phyloP scores from a whole-genome alignment of 164 flowering plant species.

The Protea cynaroides region DNA sequence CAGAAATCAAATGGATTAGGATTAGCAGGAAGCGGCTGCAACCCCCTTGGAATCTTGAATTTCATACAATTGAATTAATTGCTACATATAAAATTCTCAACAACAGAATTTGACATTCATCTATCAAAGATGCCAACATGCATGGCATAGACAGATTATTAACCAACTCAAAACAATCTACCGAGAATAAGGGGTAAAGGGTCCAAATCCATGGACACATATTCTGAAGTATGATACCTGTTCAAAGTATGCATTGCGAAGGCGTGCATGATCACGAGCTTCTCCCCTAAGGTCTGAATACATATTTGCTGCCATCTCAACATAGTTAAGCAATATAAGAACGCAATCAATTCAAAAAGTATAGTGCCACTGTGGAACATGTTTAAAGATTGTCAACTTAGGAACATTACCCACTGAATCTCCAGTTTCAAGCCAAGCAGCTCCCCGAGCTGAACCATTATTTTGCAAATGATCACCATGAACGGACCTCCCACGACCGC shows the following conservation, averaged over 20 bases:
- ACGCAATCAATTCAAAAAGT: conserved; percentile 5
- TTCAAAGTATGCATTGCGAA: conserved; percentile 89
- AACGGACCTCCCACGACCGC: conserved; percentile 47
- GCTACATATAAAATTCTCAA: no score
- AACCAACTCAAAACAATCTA: background rate
- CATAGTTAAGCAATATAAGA: conserved; percentile 28
- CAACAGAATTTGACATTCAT: background rate
- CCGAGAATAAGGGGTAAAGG: background rate
- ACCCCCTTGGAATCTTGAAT: no score
- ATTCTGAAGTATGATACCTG: conserved; percentile 51
- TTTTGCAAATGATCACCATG: conserved; percentile 57
- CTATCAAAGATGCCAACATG: background rate
- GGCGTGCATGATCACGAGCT: conserved; percentile 92
- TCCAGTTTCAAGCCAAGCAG: conserved; percentile 99
- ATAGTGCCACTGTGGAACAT: conserved; percentile 10
- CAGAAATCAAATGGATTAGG: no score
- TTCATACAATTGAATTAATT: no score
- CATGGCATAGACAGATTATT: background rate
- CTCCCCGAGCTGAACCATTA: conserved; percentile 53
- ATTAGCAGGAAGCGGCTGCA: no score
- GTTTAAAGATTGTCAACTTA: conserved; percentile 13
- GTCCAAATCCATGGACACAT: background rate
- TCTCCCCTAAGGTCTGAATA: conserved; percentile 90
- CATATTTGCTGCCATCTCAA: conserved; percentile 80
- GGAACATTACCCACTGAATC: conserved; percentile 89